Conservation (phyloP, 2,329 filamentous ascomycete genomes). For the Exophiala sideris region DNA sequence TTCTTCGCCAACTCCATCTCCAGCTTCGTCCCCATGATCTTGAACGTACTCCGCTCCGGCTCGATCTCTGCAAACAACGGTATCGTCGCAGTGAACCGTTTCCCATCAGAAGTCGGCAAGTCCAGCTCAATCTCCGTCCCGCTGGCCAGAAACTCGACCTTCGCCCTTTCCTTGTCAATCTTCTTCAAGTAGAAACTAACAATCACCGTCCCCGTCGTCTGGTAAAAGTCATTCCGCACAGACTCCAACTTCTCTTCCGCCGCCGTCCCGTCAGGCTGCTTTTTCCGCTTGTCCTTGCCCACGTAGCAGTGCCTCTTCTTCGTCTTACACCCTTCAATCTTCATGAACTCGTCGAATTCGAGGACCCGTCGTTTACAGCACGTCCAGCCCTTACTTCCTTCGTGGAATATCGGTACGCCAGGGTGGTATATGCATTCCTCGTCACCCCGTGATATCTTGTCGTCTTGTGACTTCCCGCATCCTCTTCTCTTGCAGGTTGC, state of each 20-base stretch:
- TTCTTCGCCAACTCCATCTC: constrained; percentile 73
- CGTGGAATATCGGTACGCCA: constrained; percentile 88
- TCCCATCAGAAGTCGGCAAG: constrained; percentile 79
- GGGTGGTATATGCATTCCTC: constrained; percentile 88
- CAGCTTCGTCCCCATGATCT: constrained; percentile 83
- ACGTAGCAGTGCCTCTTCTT: constrained; percentile 82
- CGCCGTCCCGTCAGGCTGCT: constrained; percentile 68
- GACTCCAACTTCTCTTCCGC: constrained; percentile 19
- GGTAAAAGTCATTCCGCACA: constrained; percentile 82
- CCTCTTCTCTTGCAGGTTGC: constrained; percentile 73
- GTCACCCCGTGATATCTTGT: constrained; percentile 57
- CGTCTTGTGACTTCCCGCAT: constrained; percentile 54
- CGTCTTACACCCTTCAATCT: constrained; percentile 83
- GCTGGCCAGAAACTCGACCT: constrained; percentile 63
- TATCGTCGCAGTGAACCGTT: constrained; percentile 72
- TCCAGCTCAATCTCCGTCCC: constrained; percentile 63
- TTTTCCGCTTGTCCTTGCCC: constrained; percentile 62
- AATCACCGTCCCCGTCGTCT: constrained; percentile 79
- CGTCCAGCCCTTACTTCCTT: constrained; percentile 95
- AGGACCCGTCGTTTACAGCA: constrained; percentile 94
- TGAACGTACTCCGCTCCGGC: constrained; percentile 68
- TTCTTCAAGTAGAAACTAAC: constrained; percentile 96
- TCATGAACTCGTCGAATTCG: constrained; percentile 98
- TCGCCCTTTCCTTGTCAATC: constrained; percentile 77
- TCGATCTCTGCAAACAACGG: constrained; percentile 76